Evolutionary conservation across 2,329 filamentous ascomycete species (phyloP).

Genomic region (Colletotrichum sp.): DNA sequence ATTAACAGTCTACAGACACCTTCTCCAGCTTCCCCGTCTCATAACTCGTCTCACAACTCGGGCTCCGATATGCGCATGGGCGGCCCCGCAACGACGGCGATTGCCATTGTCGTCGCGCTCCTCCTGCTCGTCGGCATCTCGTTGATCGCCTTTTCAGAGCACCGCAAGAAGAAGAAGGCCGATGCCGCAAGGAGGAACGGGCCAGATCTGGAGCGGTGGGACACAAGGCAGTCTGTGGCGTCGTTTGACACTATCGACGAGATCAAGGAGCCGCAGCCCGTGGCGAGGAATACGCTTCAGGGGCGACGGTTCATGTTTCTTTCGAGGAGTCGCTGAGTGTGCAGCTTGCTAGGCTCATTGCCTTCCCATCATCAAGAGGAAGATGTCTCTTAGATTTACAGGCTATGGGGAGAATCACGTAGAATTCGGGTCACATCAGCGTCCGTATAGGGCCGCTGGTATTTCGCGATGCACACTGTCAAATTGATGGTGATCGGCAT

Average conservation of each 20-base stretch:
- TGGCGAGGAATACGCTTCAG: background rate
- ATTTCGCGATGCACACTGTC: no score
- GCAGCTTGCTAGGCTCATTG: no score
- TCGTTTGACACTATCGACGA: background rate
- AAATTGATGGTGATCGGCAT: no score
- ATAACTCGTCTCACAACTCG: background rate
- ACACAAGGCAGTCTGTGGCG: background rate
- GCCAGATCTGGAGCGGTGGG: background rate
- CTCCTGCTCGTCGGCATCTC: background rate
- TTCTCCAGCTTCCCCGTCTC: no score
- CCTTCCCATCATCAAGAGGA: no score
- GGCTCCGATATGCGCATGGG: background rate
- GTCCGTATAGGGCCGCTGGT: no score
- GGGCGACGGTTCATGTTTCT: background rate
- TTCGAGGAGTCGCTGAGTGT: background rate
- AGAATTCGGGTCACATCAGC: no score
- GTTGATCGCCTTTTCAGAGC: background rate
- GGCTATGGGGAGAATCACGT: no score
- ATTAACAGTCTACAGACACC: background rate
- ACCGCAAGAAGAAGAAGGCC: background rate
- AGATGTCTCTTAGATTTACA: no score
- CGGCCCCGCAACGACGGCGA: background rate
- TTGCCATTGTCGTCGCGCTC: background rate
- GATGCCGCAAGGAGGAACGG: background rate
- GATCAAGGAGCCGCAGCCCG: background rate